Base-by-base conservation (phyloP, 1,284 basidiomycete genomes). In the Ustilago crameri region DNA sequence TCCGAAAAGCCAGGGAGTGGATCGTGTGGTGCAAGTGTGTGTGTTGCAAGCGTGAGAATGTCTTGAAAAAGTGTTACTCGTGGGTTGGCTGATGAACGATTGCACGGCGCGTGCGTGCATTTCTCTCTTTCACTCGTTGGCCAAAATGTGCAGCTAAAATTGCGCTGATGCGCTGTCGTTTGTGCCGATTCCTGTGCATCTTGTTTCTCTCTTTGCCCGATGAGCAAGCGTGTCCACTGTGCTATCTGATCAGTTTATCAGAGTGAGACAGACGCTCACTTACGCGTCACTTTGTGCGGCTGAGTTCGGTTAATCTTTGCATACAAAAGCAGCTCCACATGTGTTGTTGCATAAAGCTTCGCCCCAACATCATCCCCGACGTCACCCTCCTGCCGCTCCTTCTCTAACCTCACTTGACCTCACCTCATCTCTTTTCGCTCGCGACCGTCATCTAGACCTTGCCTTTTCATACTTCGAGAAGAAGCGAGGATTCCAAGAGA, bases 81-180 rank as follows among this genome's bases (percentile, higher is more conserved):
- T 45, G 12, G 35, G 35, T 30, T 30, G 30, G 30, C 30, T 5
- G 12, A 12, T 30, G 30, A 7, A 12, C 5, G 30, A 30, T 30
- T 30, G 30, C 30, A 30, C 8, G 22, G 41, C 41, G 43, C 43
- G 43, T 45, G 43, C 46, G 34, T 30, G 24, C 34, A 22, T 30
- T n/a, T n/a, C n/a, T n/a, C n/a, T n/a, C n/a, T n/a, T n/a, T n/a
- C n/a, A n/a, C n/a, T n/a, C n/a, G n/a, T n/a, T n/a, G n/a, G n/a
- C n/a, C n/a, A n/a, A n/a, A n/a, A n/a, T n/a, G n/a, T n/a, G n/a
- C n/a, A n/a, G n/a, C n/a, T 5, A 12, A 30, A 30, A 30, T 30
- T 30, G 30, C 30, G 5, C 40, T 43, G 45, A 48, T 48, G 46
- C 38, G 53, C 53, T 57, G 54, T 50, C 47, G 32, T 49, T 49